Base-by-base conservation (phyloP, 1,284 basidiomycete species). In the Neonothopanus nambi region DNA sequence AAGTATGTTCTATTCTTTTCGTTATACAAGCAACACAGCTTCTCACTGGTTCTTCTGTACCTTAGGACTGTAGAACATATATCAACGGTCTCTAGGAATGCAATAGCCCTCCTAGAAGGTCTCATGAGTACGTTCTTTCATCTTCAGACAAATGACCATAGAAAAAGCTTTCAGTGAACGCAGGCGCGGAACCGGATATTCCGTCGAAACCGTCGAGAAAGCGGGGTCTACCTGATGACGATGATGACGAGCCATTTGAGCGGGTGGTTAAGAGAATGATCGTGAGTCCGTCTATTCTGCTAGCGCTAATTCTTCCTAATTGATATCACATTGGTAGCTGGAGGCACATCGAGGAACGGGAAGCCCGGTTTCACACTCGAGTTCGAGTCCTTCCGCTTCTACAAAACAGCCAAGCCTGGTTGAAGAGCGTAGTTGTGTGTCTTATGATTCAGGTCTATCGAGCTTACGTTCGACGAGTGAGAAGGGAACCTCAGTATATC, bases 181-280 rank as follows among this genome's bases (percentile, higher is more conserved):
- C 12, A 63, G 62, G 45, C 30, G 60, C 57, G 12, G 62, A 63
- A 39, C 62, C 62, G 13, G 54, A 57, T 18, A 53, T 63, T 35
- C 40, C 61, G 8, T 58, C 61, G 3, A 58, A 58, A 35, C 59
- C 58, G 5, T 58, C 59, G 2, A 55, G 53, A n/a, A 61, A 64
- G 40, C 51, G 61, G 49, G 24, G 42, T 9, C 48, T 44, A 15
- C 45, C 53, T 3, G 56, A 41, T 13, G 55, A 54, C 4, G 48
- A 59, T 3, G 53, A 57, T 18, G 60, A 60, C 42, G 63, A 60
- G 21, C 61, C 60, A 11, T 64, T 63, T 38, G 63, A 61, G 35
- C 55, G 56, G 17, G 54, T 63, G 12, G 63, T 61, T 1, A 64
- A 64, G 37, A 57, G 60, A 21, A 61, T 63, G 47, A 63, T 64